Evolutionary conservation across 768 basidiomycete species (phyloP).

Genomic region (Dentipellis fragilis): DNA sequence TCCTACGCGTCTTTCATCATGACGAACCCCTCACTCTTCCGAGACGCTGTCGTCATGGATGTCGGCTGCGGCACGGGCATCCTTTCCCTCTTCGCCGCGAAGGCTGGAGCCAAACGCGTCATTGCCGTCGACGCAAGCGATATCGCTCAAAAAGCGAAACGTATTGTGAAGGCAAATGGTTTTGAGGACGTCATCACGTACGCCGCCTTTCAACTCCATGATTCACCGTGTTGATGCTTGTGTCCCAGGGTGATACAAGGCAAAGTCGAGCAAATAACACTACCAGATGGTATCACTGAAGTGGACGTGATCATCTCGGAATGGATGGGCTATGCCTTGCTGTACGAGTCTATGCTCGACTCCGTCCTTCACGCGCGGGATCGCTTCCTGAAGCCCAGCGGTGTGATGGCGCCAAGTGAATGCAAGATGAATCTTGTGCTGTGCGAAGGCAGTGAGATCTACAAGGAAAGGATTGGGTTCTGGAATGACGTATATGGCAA

Average conservation of each 20-base stretch:
- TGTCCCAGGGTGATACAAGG: conserved; percentile 66
- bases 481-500: conserved; percentile 89
- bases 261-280: conserved; percentile 78
- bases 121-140: conserved; percentile 88
- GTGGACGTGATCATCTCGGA: conserved; percentile 96
- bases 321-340: conserved; percentile 92
- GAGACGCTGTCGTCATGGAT: conserved; percentile 81
- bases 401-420: conserved; percentile 88
- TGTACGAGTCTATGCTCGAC: conserved; percentile 97
- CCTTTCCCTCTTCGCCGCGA: conserved; percentile 81
- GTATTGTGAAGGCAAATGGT: conserved; percentile 38
- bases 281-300: conserved; percentile 61
- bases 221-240: background rate
- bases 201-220: conserved; percentile 7
- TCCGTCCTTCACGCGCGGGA: conserved; percentile 87
- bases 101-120: conserved; percentile 82
- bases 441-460: conserved; percentile 65
- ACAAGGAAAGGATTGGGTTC: conserved; percentile 77
- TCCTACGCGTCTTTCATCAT: conserved; percentile 90
- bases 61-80: conserved; percentile 97
- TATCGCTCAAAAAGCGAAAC: conserved; percentile 40
- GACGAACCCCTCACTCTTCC: conserved; percentile 70
- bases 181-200: conserved; percentile 62
- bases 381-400: conserved; percentile 65
- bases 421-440: conserved; percentile 78